Evolutionary conservation across 495 filamentous ascomycete genomes (phyloP).

Genomic region (Xylaria grammica): DNA sequence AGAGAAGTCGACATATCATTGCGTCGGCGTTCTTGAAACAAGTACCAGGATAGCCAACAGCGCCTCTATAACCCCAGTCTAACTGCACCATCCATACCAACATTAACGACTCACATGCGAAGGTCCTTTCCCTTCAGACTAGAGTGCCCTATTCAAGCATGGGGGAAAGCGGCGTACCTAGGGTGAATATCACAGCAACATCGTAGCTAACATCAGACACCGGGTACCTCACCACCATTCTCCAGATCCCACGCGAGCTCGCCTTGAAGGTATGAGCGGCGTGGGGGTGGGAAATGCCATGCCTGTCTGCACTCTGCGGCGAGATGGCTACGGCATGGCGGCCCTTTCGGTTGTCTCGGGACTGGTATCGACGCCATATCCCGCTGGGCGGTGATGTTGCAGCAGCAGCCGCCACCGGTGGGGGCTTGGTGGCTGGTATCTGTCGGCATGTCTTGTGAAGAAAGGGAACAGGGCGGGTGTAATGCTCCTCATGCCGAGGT

Average conservation of each 20-base stretch:
- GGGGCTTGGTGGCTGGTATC: neutral
- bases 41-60: too few species aligned
- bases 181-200: slow-evolving; percentile 67
- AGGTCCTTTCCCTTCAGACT: too few species aligned
- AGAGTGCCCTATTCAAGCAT: neutral
- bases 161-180: slow-evolving; percentile 44
- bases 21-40: too few species aligned
- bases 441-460: neutral
- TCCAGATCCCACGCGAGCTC: slow-evolving; percentile 51
- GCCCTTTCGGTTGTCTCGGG: slow-evolving; percentile 74
- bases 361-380: slow-evolving; percentile 50
- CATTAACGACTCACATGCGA: neutral
- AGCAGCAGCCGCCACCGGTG: neutral
- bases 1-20: too few species aligned
- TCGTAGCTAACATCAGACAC: slow-evolving; percentile 74
- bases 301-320: slow-evolving; percentile 29
- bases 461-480: neutral
- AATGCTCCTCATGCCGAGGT: neutral
- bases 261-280: slow-evolving; percentile 49
- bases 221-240: slow-evolving; percentile 64
- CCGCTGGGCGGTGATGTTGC: slow-evolving; percentile 1
- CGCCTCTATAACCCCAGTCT: too few species aligned
- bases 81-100: neutral
- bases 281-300: slow-evolving; percentile 44
- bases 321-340: slow-evolving; percentile 63